A percentile compares a stretch with the other conserved stretches of the same genome.
phyloP scores from a whole-genome alignment of 2,329 filamentous ascomycete genomes.

The Diaporthe sp. region DNA sequence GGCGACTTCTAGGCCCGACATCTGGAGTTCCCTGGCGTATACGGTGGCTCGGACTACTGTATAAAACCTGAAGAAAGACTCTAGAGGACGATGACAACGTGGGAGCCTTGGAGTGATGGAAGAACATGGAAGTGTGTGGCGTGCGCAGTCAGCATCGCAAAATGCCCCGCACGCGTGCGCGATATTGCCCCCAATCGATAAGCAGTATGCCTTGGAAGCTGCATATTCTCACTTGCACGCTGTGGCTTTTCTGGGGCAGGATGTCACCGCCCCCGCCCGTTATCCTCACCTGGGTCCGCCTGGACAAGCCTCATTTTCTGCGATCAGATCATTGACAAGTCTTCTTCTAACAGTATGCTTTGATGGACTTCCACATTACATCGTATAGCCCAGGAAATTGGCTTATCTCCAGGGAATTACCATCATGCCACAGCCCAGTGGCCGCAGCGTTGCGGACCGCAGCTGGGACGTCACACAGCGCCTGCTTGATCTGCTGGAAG shows the following conservation, averaged over 20 bases:
- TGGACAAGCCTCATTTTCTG: no score
- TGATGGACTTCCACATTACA: no score
- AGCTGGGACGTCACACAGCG: background rate
- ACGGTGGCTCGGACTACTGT: no score
- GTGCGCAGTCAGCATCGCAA: background rate
- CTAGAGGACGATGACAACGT: no score
- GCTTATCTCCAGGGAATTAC: no score
- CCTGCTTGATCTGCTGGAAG: background rate
- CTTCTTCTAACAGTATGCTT: background rate
- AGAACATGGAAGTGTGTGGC: background rate
- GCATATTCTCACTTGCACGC: background rate
- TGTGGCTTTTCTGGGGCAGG: background rate
- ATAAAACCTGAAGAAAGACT: background rate
- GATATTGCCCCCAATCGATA: background rate
- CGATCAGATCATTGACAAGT: background rate
- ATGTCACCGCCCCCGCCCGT: background rate
- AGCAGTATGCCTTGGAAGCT: background rate
- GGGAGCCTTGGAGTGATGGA: no score
- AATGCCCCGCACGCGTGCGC: background rate
- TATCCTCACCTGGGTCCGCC: no score
- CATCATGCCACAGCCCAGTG: background rate
- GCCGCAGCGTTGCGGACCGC: background rate
- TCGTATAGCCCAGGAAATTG: background rate
- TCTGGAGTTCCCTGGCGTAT: background rate
- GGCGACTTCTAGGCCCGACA: background rate